Conservation (phyloP, 306 rosid species). For the Cicer pinnatifidum region DNA sequence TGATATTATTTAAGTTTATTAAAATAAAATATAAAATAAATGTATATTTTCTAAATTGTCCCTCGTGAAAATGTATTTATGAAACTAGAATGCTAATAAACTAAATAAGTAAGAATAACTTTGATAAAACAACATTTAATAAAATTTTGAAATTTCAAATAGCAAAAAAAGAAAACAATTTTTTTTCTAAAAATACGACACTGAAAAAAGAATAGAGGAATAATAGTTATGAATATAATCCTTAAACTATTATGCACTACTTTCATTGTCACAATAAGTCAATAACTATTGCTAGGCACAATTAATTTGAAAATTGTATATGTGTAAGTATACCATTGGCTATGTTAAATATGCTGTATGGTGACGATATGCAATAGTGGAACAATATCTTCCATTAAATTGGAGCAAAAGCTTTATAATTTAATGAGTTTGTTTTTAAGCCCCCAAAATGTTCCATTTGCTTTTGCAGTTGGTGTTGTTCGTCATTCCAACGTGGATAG, state of each 20-base stretch:
- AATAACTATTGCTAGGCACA: background rate
- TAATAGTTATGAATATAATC: too few species aligned
- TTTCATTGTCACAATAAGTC: background rate
- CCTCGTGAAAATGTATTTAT: too few species aligned
- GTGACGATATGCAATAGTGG: constrained; percentile 2
- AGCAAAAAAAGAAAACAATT: too few species aligned
- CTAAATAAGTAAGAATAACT: too few species aligned
- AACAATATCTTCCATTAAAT: constrained; percentile 23
- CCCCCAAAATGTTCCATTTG: constrained; percentile 1
- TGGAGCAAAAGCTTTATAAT: background rate
- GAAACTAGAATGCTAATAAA: too few species aligned
- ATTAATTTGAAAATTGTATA: constrained; percentile 5
- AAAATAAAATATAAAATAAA: too few species aligned
- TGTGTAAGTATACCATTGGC: background rate
- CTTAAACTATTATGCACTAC: background rate
- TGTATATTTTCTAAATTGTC: too few species aligned
- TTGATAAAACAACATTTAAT: too few species aligned
- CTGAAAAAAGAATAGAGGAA: too few species aligned
- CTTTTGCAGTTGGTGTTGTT: background rate
- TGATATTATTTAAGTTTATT: too few species aligned
- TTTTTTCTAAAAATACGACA: too few species aligned
- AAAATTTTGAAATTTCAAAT: too few species aligned
- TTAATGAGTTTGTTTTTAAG: constrained; percentile 2
- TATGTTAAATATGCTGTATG: background rate
- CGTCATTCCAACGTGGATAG: constrained; percentile 32